These are phyloP conservation scores for Leishmania aethiopica DNA, from an alignment of 208 protist genomes.

Conservation along the genomic window DNA sequence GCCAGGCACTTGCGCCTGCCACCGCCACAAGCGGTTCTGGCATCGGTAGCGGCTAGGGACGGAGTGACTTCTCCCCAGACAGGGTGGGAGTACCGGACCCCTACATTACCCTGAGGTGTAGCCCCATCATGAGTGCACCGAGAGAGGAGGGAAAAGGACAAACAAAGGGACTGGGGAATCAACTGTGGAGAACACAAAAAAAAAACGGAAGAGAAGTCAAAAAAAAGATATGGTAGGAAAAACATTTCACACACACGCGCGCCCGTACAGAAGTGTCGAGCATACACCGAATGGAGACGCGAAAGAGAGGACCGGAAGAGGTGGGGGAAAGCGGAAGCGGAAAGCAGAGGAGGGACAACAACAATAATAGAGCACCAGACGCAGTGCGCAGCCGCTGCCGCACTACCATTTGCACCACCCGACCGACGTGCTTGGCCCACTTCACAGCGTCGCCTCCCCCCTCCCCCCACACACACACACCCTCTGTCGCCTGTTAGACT, in stretches of 20 bases:
- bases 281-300: not conserved
- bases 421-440: not conserved
- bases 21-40: not conserved
- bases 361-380: not conserved
- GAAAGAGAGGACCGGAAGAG: not conserved
- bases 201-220: no score
- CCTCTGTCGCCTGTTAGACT: not conserved
- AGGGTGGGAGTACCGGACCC: not conserved
- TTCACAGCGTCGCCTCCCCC: not conserved
- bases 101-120: not conserved
- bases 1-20: not conserved
- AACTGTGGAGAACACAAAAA: no score
- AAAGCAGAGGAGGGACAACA: not conserved
- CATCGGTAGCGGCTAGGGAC: not conserved
- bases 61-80: not conserved
- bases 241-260: no score
- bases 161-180: no score
- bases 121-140: not conserved
- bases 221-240: no score
- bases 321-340: not conserved
- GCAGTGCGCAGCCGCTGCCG: not conserved
- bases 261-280: no score
- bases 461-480: not conserved
- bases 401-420: not conserved
- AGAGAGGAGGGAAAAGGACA: not conserved